Evolutionary conservation across 257 asterid species (phyloP).

Genomic region (Perilla frutescens): DNA sequence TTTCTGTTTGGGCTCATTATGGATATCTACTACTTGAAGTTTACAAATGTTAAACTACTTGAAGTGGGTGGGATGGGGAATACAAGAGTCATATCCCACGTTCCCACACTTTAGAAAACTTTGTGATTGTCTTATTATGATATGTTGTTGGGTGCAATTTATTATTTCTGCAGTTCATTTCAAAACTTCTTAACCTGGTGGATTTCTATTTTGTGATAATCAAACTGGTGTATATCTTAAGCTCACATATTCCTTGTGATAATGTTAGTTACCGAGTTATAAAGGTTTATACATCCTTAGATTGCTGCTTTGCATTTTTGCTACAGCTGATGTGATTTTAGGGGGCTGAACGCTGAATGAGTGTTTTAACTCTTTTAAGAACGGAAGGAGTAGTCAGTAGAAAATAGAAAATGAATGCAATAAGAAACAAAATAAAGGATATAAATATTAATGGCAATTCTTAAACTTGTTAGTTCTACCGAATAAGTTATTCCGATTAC

Average conservation of each 20-base stretch:
- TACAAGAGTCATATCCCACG: too few species aligned
- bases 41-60: constrained; percentile 12
- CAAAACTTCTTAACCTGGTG: too few species aligned
- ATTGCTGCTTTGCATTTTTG: not conserved
- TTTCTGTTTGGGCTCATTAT: constrained; percentile 7
- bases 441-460: constrained; percentile 21
- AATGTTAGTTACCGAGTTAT: too few species aligned
- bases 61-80: too few species aligned
- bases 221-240: not conserved
- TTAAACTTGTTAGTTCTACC: not conserved
- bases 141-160: too few species aligned
- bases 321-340: constrained; percentile 25
- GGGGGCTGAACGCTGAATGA: not conserved
- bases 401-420: not conserved
- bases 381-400: too few species aligned
- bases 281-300: not conserved
- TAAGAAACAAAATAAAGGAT: constrained; percentile 6
- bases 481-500: constrained; percentile 5
- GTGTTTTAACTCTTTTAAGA: not conserved
- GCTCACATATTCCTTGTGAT: too few species aligned
- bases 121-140: too few species aligned
- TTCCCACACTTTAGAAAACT: too few species aligned
- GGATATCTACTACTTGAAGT: not conserved
- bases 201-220: too few species aligned
- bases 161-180: too few species aligned